Evolutionary conservation across 441 rosid species (phyloP).

Genomic region (Macaranga tanarius): DNA sequence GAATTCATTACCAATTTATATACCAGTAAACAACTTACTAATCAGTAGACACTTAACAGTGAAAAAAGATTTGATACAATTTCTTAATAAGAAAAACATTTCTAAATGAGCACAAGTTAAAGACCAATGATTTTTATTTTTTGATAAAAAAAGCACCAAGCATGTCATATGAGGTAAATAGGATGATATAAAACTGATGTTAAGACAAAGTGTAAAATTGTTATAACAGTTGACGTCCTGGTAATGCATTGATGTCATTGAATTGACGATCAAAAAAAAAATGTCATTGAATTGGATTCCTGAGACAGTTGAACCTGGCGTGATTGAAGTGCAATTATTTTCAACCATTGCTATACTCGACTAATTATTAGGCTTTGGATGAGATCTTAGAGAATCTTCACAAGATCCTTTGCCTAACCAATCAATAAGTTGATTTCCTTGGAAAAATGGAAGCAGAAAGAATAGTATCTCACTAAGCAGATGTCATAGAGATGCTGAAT

Average conservation of each 20-base stretch:
- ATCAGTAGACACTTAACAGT: background rate
- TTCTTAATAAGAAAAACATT: background rate
- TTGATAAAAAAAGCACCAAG: background rate
- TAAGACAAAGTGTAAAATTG: background rate
- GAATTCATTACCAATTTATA: constrained; percentile 3
- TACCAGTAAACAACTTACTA: background rate
- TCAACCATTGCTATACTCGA: background rate
- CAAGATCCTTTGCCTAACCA: background rate
- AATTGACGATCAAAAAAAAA: too few species aligned
- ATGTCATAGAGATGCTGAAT: background rate
- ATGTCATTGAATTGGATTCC: background rate
- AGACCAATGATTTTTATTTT: background rate
- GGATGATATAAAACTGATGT: background rate
- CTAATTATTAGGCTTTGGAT: background rate
- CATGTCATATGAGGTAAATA: background rate
- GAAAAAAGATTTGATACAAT: background rate
- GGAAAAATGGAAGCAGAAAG: background rate
- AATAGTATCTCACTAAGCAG: background rate
- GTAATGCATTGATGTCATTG: background rate
- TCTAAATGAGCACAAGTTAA: background rate
- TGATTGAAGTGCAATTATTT: background rate
- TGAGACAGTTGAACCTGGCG: background rate
- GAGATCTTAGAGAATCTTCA: background rate
- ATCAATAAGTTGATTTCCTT: background rate
- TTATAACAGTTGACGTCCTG: constrained; percentile 4